These are phyloP conservation scores for Fabrea salina DNA, from an alignment of 169 alveolate species.

Conservation along the genomic window DNA sequence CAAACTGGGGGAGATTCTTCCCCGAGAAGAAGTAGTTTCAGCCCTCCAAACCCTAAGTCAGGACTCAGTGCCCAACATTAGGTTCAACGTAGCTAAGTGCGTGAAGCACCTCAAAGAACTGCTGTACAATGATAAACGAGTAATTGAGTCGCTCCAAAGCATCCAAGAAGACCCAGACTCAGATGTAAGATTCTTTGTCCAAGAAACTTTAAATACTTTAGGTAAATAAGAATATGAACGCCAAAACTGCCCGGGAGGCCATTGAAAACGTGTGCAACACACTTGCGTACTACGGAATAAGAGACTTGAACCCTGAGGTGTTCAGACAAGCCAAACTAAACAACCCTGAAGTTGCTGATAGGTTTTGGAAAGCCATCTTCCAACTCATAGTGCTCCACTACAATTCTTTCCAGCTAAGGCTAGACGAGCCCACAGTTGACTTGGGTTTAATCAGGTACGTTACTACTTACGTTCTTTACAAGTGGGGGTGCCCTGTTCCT, in stretches of 20 bases:
- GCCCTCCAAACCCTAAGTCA: not conserved
- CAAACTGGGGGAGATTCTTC: not conserved
- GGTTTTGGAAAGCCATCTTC: slow-evolving; percentile 12
- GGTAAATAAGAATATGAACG: too few species aligned
- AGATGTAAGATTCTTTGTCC: slow-evolving; percentile 31
- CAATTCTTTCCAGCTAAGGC: not conserved
- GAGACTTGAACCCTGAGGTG: slow-evolving; percentile 22
- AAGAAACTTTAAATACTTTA: slow-evolving; percentile 4
- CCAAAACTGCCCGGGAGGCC: slow-evolving; percentile 14
- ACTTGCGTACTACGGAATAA: slow-evolving; percentile 30
- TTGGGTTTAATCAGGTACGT: not conserved
- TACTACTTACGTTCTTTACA: not conserved
- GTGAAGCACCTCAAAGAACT: not conserved
- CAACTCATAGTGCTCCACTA: not conserved
- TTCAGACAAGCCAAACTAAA: slow-evolving; percentile 23
- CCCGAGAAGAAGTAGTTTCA: not conserved
- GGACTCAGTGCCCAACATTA: slow-evolving; percentile 33
- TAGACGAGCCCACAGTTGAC: not conserved
- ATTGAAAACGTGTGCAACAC: slow-evolving; percentile 27
- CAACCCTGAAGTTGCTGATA: slow-evolving; percentile 13
- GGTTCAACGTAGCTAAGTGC: slow-evolving; percentile 2
- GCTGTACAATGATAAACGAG: not conserved
- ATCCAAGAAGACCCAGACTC: not conserved
- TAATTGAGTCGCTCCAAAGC: not conserved
- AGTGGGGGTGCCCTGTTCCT: slow-evolving; percentile 1